Evolutionary conservation across 2,329 filamentous ascomycete species (phyloP), one percentile per base, ranked within the genome.

Genomic region (Aspergillus felis): DNA sequence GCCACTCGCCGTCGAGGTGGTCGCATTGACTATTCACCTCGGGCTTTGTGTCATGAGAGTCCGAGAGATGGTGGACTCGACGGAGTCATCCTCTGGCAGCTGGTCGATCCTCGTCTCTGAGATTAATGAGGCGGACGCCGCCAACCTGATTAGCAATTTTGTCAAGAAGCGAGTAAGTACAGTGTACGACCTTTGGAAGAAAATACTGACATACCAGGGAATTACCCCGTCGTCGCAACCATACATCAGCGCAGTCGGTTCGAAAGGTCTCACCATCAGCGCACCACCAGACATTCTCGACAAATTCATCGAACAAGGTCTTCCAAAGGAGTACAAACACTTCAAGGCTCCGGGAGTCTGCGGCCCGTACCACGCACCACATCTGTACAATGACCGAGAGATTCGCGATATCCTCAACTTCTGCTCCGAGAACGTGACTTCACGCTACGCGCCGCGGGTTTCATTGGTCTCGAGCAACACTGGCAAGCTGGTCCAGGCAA

Each of bases 161-260:
- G 65, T 59, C 5, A 46, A 46, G 24, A 53, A 61, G 17, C 68
- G 68, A 56, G 71, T 73, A 54, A 63, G 68, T 61, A 14, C 14
- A 4, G 12, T 38, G 8, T 27, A n/a, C 3, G 5, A 14, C 10
- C 4, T 3, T 24, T 25, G 8, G 2, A 25, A 35, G 5, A 8
- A 14, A 14, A 12, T 44, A 32, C 27, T 50, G n/a, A 55, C 32
- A 22, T 14, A 53, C 62, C 61, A 56, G 67, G 76, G 75, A 42
- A 81, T 84, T 57, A 74, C 82, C 46, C 71, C 72, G 20, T 79
- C 81, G 48, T 80, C 74, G 56, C 79, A 76, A 61, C 81, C 83
- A 2, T 86, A 84, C 71, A 76, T 86, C 67, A 85, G 83, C 65
- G 83, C 83, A 17, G 78, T 85, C 58, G 84, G 82, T 61, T 78